Base-by-base conservation (phyloP, 176 grass and related monocot genomes). In the Alloteropsis semialata region DNA sequence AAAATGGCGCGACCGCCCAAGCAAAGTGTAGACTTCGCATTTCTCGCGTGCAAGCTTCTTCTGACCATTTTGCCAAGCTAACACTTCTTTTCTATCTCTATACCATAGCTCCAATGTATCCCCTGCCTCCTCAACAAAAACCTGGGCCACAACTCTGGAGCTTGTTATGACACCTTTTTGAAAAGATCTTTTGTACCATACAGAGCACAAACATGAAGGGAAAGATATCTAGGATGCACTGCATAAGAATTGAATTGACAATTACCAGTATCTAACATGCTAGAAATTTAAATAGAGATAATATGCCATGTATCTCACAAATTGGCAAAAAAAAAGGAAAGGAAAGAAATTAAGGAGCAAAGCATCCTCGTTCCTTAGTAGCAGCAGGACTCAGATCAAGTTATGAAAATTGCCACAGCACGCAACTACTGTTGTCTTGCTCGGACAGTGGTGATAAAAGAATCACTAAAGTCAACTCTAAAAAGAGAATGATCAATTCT, bases 21-120 rank as follows among this genome's bases (percentile, higher is more conserved):
- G 75, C 88, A 97, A 80, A 46, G 95, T 97, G 84, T 89, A 81
- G 21, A 97, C 95, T 75, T 88, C 90, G 0, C 33, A 55, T 13
- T 88, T 69, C 76, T 76, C 42, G 25, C 16, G 56, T 59, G 82
- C 92, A 75, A 92, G 77, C 62, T 24, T 78, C 80, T 97, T 97
- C 80, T 90, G 85, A 37, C 64, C 38, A 49, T 93, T 48, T 84
- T 97, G 95, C 95, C 95, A 97, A 58, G 38, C 62, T 85, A 73
- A 75, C 60, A 97, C 95, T 84, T 97, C 95, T 80, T 91, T 74
- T 87, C 95, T 91, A 74, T 91, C 88, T 38, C 83, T 67, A 71
- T 97, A 97, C 95, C 95, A 97, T 30, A 94, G 86, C 36, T 93
- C 65, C 24, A 92, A 75, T 38, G 88, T 97, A 84, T 97, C 76